Evolutionary conservation across 116 monocot genomes (phyloP).

Genomic region (Posidonia oceanica): DNA sequence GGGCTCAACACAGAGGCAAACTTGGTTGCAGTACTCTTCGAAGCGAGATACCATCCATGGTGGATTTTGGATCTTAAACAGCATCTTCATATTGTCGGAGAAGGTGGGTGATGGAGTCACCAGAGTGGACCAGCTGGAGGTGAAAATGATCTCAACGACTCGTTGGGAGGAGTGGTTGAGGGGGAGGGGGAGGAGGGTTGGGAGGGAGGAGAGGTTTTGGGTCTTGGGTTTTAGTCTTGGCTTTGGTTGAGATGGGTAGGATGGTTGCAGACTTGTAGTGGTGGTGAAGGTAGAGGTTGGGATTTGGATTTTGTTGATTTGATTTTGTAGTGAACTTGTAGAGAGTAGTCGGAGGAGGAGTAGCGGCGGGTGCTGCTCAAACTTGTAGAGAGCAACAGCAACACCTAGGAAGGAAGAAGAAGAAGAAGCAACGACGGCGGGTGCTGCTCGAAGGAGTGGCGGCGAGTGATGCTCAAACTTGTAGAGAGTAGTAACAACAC

Average conservation of each 20-base stretch:
- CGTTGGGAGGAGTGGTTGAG: conserved; percentile 49
- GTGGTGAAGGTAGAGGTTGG: background rate
- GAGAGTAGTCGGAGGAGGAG: too few relatives aligned
- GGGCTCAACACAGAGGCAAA: conserved; percentile 15
- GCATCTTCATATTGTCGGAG: conserved; percentile 35
- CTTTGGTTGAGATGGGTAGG: too few relatives aligned
- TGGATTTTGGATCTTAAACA: conserved; percentile 14
- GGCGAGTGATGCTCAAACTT: too few relatives aligned
- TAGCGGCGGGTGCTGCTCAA: too few relatives aligned
- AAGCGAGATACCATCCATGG: conserved; percentile 2
- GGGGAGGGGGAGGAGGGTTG: conserved; percentile 43
- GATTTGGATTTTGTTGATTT: conserved; percentile 4
- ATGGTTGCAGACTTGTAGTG: background rate
- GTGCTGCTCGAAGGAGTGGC: too few relatives aligned
- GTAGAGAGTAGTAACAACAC: too few relatives aligned
- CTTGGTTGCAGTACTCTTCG: background rate
- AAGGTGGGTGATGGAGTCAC: conserved; percentile 13
- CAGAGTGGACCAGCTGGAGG: conserved; percentile 41
- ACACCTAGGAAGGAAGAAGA: too few relatives aligned
- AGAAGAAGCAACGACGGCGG: too few relatives aligned
- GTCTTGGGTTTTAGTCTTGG: background rate
- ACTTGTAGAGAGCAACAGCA: too few relatives aligned
- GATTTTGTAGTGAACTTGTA: background rate
- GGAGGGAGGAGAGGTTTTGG: conserved; percentile 5
- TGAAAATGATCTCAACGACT: conserved; percentile 76